Conservation (phyloP, 202 grass and related monocot genomes). For the Digitaria exilis region DNA sequence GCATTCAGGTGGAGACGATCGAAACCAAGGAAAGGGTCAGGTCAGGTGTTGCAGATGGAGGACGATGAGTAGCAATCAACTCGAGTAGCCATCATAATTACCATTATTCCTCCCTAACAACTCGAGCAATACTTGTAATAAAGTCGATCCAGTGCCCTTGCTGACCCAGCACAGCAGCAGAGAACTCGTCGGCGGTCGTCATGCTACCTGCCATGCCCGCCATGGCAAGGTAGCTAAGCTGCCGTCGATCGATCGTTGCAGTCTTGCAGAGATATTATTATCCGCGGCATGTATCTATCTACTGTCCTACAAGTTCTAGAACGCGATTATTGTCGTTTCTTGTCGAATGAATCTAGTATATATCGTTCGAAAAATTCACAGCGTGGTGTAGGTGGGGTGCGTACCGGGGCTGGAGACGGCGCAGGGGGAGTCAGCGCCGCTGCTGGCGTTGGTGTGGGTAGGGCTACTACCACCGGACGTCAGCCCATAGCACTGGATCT, state of each 20-base stretch:
- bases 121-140: background rate
- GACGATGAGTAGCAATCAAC: background rate
- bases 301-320: background rate
- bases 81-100: background rate
- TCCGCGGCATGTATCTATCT: background rate
- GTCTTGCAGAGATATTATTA: constrained; percentile 20
- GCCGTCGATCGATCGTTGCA: no score
- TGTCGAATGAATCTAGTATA: background rate
- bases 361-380: no score
- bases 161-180: constrained; percentile 20
- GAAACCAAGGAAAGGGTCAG: no score
- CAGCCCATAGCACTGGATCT: constrained; percentile 57
- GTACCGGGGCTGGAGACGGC: constrained; percentile 48
- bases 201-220: constrained; percentile 16
- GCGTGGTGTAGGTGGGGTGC: background rate
- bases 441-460: constrained; percentile 17
- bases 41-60: background rate
- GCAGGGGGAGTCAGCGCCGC: constrained; percentile 31
- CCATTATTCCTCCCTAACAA: no score
- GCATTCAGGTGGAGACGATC: no score
- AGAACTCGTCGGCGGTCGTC: constrained; percentile 4
- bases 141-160: no score
- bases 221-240: constrained; percentile 2
- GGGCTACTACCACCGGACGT: constrained; percentile 42
- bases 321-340: background rate